A percentile compares a stretch with the other conserved stretches of the same genome.
These are phyloP conservation scores for Axilococcus clingmanii DNA, from an alignment of 139 green algal genomes.

Conservation along the genomic window DNA sequence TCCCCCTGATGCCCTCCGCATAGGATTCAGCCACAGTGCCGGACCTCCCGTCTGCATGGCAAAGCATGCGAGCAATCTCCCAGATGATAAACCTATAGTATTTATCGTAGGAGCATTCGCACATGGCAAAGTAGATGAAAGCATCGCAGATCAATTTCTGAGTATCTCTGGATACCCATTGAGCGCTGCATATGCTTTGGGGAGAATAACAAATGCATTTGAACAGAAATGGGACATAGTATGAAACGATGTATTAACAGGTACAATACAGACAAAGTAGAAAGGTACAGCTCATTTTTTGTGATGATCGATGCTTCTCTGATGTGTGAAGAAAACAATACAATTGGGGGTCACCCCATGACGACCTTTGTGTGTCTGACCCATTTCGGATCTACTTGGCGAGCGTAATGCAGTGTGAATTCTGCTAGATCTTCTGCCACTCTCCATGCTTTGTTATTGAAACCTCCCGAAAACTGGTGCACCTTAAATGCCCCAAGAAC, in stretches of 20 bases:
- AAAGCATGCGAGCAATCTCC: constrained; percentile 2
- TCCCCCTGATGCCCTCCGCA: constrained; percentile 44
- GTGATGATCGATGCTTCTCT: neutral
- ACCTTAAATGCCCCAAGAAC: constrained; percentile 28
- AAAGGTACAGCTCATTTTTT: neutral
- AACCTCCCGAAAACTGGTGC: constrained; percentile 42
- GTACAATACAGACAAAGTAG: neutral
- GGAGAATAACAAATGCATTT: constrained; percentile 78
- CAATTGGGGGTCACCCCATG: neutral
- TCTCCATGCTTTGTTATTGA: constrained; percentile 12
- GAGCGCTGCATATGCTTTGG: constrained; percentile 75
- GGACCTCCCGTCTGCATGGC: constrained; percentile 41
- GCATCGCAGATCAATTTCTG: constrained; percentile 76
- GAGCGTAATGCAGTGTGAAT: constrained; percentile 30
- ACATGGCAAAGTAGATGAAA: constrained; percentile 79
- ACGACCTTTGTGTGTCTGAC: constrained; percentile 23
- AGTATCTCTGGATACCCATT: constrained; percentile 87
- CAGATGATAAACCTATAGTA: constrained; percentile 39
- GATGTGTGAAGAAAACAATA: neutral
- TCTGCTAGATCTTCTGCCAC: constrained; percentile 24
- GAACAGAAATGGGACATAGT: constrained; percentile 82
- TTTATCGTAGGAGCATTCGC: constrained; percentile 91
- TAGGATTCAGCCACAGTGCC: constrained; percentile 75
- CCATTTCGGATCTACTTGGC: constrained; percentile 35
- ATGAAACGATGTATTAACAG: constrained; percentile 17